Evolutionary conservation across 768 basidiomycete species (phyloP).

Genomic region (Lentinula boryana): DNA sequence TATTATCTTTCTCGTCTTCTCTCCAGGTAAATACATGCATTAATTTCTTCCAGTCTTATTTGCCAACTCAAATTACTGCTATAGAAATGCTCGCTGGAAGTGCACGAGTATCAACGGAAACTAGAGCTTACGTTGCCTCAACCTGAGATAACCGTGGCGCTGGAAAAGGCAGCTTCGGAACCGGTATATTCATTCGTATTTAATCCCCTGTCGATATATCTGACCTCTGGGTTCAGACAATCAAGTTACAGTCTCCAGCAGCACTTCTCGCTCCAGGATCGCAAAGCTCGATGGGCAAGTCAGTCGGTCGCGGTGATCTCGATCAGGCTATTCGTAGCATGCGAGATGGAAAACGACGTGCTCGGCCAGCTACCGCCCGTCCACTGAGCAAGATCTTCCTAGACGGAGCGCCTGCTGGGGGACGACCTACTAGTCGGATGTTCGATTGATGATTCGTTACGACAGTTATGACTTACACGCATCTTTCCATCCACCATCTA

Average conservation of each 20-base stretch:
- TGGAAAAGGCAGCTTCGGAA: slow-evolving; percentile 15
- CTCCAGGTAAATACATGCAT: slow-evolving; percentile 45
- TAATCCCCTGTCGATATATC: background rate
- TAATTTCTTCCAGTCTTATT: background rate
- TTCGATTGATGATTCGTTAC: slow-evolving; percentile 18
- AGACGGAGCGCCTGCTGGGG: slow-evolving; percentile 45
- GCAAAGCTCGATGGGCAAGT: slow-evolving; percentile 36
- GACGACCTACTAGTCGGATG: slow-evolving; percentile 25
- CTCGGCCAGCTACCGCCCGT: slow-evolving; percentile 34
- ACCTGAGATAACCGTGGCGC: slow-evolving; percentile 15
- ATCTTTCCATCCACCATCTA: background rate
- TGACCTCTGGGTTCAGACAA: slow-evolving; percentile 26
- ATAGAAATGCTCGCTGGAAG: slow-evolving; percentile 69
- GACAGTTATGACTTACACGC: background rate
- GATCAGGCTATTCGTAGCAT: slow-evolving; percentile 84
- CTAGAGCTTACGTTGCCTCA: slow-evolving; percentile 18
- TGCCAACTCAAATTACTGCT: background rate
- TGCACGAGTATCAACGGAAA: slow-evolving; percentile 46
- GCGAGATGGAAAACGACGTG: slow-evolving; percentile 55
- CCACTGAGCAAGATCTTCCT: slow-evolving; percentile 78
- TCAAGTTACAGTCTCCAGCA: slow-evolving; percentile 29
- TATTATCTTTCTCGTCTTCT: slow-evolving; percentile 69
- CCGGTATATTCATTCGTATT: slow-evolving; percentile 12
- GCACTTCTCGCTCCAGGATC: slow-evolving; percentile 21
- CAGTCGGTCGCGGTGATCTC: slow-evolving; percentile 71